Base-by-base conservation (phyloP, 2,329 filamentous ascomycete genomes). In the Grosmannia serpens region DNA sequence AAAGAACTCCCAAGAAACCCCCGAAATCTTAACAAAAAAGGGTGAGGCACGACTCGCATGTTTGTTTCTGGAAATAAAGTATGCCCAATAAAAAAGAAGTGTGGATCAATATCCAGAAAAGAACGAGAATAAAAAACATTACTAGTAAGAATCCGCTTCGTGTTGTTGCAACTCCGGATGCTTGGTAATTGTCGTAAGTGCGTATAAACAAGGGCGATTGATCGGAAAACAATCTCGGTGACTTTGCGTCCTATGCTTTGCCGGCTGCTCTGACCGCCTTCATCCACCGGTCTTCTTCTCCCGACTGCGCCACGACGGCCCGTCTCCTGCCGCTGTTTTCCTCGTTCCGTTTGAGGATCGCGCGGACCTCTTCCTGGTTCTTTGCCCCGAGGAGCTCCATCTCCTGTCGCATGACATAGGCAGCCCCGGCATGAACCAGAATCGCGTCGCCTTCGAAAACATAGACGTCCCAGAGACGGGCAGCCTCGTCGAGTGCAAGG, bases 371-470 rank as follows among this genome's bases (percentile, higher is more conserved):
- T 0, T 69, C 70, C 0, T 70, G 64, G 2, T 70, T 76, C 63
- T 72, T 74, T 13, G 76, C 71, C 10, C 75, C 73, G 1, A 83
- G 72, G 3, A 84, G 69, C 1, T 73, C 67, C 71, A 79, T 79
- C 65, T 83, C 80, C 22, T 73, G 74, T 33, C 75, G 73, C 6
- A 81, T 64, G 24, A 94, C 70, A 22, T 88, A 74, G 0, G 86
- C 89, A 0, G 91, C 84, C 0, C 82, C 86, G 1, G 87, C 87
- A 0, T 88, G 76, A 8, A 92, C 80, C 0, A 91, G 74, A 1
- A 88, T 76, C 1, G 81, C 76, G 63, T 95, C 89, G 29, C 88
- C 88, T 67, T 95, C 89, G 63, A 95, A 90, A 3, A 88, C 83
- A 64, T 89, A 90, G 0, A 92, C 82, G 63, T 95, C 89, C 87